phyloP scores from a whole-genome alignment of 2,329 filamentous ascomycete species.

The Annulohypoxylon truncatum region DNA sequence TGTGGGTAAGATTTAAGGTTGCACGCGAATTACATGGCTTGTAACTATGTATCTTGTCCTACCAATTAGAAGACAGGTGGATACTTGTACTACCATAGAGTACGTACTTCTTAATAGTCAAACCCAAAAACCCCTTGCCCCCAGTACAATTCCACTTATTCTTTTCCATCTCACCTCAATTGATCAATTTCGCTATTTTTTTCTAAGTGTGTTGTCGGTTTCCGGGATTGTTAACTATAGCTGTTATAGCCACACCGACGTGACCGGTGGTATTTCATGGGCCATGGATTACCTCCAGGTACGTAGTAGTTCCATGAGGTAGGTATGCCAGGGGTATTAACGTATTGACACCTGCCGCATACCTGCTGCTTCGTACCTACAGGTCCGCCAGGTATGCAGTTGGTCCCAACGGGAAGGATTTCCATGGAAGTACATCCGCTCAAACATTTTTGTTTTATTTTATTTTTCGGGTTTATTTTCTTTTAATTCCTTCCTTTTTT shows the following conservation, averaged over 20 bases:
- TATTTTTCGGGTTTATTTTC: neutral
- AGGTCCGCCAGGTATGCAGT: slow-evolving; percentile 26
- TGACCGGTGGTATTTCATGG: neutral
- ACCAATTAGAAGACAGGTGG: neutral
- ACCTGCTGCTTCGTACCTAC: slow-evolving; percentile 33
- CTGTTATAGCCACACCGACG: slow-evolving; percentile 34
- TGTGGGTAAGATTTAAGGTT: neutral
- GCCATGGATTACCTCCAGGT: slow-evolving; percentile 7
- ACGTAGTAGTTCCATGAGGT: slow-evolving; percentile 8
- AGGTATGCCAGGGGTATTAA: slow-evolving; percentile 32
- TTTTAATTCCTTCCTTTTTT: slow-evolving; percentile 10
- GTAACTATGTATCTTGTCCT: neutral
- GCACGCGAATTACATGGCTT: neutral
- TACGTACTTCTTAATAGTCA: slow-evolving; percentile 1
- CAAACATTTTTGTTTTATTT: slow-evolving; percentile 14
- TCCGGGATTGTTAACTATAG: neutral
- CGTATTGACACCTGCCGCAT: slow-evolving; percentile 33
- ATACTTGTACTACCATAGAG: neutral
- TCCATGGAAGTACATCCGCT: slow-evolving; percentile 14
- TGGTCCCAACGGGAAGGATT: slow-evolving; percentile 37
- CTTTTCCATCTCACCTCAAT: slow-evolving; percentile 8
- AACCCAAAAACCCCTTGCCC: slow-evolving; percentile 21
- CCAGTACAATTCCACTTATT: slow-evolving; percentile 18
- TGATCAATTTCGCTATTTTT: slow-evolving; percentile 6
- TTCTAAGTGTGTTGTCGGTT: neutral